Conservation (phyloP, 108 stramenopile species). For the Skeletonema marinoi region DNA sequence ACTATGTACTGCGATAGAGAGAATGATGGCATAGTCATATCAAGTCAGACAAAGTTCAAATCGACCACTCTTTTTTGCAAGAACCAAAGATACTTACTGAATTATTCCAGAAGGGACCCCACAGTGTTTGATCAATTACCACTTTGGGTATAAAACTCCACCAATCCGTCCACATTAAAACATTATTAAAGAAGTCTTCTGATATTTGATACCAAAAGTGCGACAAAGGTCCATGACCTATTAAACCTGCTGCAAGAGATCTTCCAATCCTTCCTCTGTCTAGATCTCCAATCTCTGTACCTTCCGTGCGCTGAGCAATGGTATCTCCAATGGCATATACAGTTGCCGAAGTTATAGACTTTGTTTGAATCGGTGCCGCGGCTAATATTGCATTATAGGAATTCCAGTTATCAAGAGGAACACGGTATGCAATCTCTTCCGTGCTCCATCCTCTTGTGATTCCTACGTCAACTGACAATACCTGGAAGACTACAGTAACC, state of each 20-base stretch:
- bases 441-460: constrained; percentile 47
- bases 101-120: constrained; percentile 64
- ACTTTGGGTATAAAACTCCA: constrained; percentile 72
- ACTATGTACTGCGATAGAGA: constrained; percentile 47
- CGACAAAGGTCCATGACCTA: constrained; percentile 83
- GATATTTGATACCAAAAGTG: constrained; percentile 76
- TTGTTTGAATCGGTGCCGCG: constrained; percentile 35
- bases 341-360: constrained; percentile 61
- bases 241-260: constrained; percentile 66
- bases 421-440: constrained; percentile 47
- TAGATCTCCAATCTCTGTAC: constrained; percentile 54
- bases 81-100: constrained; percentile 3
- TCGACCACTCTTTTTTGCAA: neutral
- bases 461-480: constrained; percentile 37
- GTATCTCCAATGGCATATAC: constrained; percentile 82
- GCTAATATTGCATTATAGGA: constrained; percentile 25
- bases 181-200: constrained; percentile 65
- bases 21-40: neutral
- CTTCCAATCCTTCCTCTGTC: constrained; percentile 67
- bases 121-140: constrained; percentile 59
- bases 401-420: constrained; percentile 59
- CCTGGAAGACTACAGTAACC: constrained; percentile 18
- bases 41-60: neutral
- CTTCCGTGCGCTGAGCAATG: constrained; percentile 69
- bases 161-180: constrained; percentile 57